Base-by-base conservation (phyloP, 2,329 filamentous ascomycete genomes). In the Alternaria burnsii region DNA sequence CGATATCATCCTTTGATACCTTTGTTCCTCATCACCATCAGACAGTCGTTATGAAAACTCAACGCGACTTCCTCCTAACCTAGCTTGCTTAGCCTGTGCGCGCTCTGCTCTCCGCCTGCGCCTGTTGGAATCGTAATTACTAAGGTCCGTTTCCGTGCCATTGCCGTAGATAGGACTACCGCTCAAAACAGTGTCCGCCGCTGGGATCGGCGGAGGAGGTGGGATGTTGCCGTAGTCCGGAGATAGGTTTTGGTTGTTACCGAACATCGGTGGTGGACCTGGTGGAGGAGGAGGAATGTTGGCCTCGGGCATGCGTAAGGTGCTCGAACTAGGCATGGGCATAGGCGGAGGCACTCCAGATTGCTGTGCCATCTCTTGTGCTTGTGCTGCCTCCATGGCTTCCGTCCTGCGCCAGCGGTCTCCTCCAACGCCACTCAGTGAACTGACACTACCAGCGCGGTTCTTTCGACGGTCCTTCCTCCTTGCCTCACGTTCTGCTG, bases 401-500 rank as follows among this genome's bases (percentile, higher is more conserved):
- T 79, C 78, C 3, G 72, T 78, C 41, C 78, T 71, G 41, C 78
- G 74, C 78, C 78, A 80, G 30, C 76, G 73, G 18, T 80, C 78
- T 57, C 77, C 74, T 32, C 74, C 76, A 12, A 70, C 41, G 60
- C 72, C 70, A 59, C 75, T 74, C 46, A 80, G 63, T 10, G 78
- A 79, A 55, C 79, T 79, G 63, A 80, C 74, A 59, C 78, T 80
- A 53, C 78, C 79, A 38, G 75, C 71, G 16, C 79, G 74, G 46
- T 74, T 75, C 47, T 74, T 76, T 26, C 70, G 72, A 14, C 83
- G 76, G 47, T 86, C 84, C 61, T 80, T 77, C 48, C 83, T 80
- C 62, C 84, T 79, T 9, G 84, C 83, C 66, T 87, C 84, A 28
- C 87, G 84, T 63, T 86, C 85, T 7, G 86, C 86, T 10, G 85